These are phyloP conservation scores for Boletus pseudo-olivaceus DNA, from an alignment of 768 basidiomycete genomes.

Conservation along the genomic window DNA sequence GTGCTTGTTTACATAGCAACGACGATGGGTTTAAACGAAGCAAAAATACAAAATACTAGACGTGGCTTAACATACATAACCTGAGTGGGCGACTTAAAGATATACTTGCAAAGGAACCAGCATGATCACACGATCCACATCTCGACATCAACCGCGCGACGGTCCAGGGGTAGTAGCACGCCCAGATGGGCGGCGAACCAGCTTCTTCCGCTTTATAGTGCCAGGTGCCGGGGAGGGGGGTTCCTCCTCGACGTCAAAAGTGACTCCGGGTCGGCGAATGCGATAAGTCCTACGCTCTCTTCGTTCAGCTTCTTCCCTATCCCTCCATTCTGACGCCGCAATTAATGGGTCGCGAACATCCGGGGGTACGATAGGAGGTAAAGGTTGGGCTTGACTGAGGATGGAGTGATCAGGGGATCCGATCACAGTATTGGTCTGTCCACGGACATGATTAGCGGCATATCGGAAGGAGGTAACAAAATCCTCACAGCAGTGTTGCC, in stretches of 20 bases:
- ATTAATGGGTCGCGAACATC: slow-evolving; percentile 58
- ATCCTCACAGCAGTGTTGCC: slow-evolving; percentile 66
- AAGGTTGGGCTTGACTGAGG: slow-evolving; percentile 52
- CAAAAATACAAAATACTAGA: slow-evolving; percentile 25
- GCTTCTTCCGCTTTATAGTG: slow-evolving; percentile 19
- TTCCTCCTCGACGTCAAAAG: slow-evolving; percentile 60
- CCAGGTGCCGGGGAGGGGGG: slow-evolving; percentile 38
- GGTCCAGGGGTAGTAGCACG: slow-evolving; percentile 26
- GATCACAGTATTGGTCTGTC: slow-evolving; percentile 64
- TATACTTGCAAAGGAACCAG: slow-evolving; percentile 16
- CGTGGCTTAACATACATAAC: slow-evolving; percentile 31
- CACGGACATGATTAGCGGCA: slow-evolving; percentile 3
- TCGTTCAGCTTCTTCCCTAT: slow-evolving; percentile 54
- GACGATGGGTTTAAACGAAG: slow-evolving; percentile 6
- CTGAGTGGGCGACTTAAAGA: slow-evolving; percentile 15
- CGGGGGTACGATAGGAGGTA: slow-evolving; percentile 44
- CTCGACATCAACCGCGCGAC: slow-evolving; percentile 15
- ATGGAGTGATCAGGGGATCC: slow-evolving; percentile 74
- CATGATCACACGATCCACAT: neutral
- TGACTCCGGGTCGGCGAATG: slow-evolving; percentile 58
- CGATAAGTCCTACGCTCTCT: slow-evolving; percentile 36
- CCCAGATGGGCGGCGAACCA: slow-evolving; percentile 31
- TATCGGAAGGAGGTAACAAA: neutral
- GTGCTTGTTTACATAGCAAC: slow-evolving; percentile 16
- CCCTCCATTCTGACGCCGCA: slow-evolving; percentile 71